Conservation (phyloP, 768 basidiomycete species). For the Trametes punicea region DNA sequence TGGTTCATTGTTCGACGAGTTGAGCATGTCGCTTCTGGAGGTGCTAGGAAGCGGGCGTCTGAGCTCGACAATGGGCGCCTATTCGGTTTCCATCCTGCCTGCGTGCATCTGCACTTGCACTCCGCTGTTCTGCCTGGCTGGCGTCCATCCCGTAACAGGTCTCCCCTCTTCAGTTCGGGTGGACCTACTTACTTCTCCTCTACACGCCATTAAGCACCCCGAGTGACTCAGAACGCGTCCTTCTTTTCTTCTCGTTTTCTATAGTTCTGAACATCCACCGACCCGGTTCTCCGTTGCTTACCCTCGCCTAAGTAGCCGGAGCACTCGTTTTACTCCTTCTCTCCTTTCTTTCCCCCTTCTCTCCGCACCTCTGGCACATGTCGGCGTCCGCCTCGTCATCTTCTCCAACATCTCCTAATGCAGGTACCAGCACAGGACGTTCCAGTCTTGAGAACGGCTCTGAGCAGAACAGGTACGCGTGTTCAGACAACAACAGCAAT, state of each 20-base stretch:
- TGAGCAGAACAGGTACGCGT: conserved; percentile 30
- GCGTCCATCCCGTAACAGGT: conserved; percentile 22
- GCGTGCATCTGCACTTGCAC: conserved; percentile 16
- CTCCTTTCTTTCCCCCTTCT: conserved; percentile 8
- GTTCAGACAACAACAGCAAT: neutral
- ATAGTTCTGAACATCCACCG: conserved; percentile 17
- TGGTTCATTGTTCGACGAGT: conserved; percentile 13
- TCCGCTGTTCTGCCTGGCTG: conserved; percentile 26
- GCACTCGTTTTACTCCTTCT: conserved; percentile 16
- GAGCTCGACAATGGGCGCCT: neutral
- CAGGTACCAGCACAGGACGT: conserved; percentile 25
- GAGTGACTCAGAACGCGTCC: conserved; percentile 29
- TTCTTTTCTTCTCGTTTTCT: conserved; percentile 25
- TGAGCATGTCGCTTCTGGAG: neutral
- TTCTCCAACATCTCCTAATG: conserved; percentile 24
- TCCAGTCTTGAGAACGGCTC: conserved; percentile 24
- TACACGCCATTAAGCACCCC: conserved; percentile 14
- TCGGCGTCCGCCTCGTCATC: conserved; percentile 27
- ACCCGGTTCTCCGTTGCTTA: conserved; percentile 15
- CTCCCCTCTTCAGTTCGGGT: conserved; percentile 15
- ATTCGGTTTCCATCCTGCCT: conserved; percentile 15
- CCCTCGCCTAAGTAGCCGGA: conserved; percentile 18
- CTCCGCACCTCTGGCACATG: conserved; percentile 21
- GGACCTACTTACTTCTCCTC: conserved; percentile 9
- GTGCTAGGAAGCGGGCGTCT: conserved; percentile 9